phyloP scores from a whole-genome alignment of 768 basidiomycete genomes.

The Russula foetens region DNA sequence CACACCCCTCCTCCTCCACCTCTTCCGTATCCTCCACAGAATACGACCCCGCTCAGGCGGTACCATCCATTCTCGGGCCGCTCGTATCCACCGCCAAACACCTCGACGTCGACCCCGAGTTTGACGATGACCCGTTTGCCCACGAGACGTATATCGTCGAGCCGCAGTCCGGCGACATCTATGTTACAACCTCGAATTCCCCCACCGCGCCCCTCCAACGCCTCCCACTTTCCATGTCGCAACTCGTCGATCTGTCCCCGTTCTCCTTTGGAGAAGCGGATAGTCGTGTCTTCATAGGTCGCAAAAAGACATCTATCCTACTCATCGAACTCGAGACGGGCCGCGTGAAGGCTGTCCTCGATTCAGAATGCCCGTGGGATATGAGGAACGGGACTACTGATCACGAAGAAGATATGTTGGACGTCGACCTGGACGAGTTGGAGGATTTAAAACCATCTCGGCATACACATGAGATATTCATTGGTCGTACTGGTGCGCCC shows the following conservation, averaged over 20 bases:
- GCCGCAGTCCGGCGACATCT: conserved; percentile 91
- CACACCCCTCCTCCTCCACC: conserved; percentile 23
- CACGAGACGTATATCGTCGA: conserved; percentile 90
- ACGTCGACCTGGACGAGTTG: conserved; percentile 51
- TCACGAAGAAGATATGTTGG: conserved; percentile 32
- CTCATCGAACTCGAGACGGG: conserved; percentile 75
- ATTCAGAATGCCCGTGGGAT: conserved; percentile 74
- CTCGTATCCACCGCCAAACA: conserved; percentile 74
- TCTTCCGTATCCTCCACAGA: conserved; percentile 24
- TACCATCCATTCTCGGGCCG: conserved; percentile 53
- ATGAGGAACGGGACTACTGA: conserved; percentile 47
- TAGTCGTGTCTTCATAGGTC: conserved; percentile 75
- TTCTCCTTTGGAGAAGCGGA: conserved; percentile 71
- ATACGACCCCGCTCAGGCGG: conserved; percentile 12
- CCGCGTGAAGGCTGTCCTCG: conserved; percentile 63
- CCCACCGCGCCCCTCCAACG: conserved; percentile 68
- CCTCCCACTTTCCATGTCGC: conserved; percentile 85
- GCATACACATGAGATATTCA: conserved; percentile 41
- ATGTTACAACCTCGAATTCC: conserved; percentile 53
- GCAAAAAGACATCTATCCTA: conserved; percentile 80
- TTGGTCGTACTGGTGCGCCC: conserved; percentile 60
- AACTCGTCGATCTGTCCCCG: conserved; percentile 83
- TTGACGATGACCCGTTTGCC: conserved; percentile 40
- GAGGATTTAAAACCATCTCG: conserved; percentile 40
- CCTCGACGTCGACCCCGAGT: conserved; percentile 46